phyloP scores from a whole-genome alignment of 139 green algal genomes.

The Monoraphidium neglectum region DNA sequence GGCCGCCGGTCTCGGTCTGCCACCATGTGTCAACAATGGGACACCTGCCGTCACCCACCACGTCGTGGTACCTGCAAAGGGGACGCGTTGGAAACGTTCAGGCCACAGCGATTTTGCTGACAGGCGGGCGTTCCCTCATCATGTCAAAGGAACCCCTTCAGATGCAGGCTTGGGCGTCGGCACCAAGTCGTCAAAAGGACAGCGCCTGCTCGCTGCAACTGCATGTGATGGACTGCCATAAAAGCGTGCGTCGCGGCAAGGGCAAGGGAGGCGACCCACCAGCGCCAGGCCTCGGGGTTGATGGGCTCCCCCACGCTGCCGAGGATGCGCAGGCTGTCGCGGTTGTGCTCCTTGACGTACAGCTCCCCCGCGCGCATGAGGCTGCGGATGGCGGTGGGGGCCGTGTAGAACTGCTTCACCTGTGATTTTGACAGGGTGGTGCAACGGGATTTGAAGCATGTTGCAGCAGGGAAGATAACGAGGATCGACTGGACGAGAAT shows the following conservation, averaged over 20 bases:
- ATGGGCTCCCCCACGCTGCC: constrained; percentile 97
- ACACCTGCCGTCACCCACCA: constrained; percentile 64
- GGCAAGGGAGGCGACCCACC: too few species aligned
- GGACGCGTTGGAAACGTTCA: not conserved
- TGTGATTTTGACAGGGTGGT: constrained; percentile 7
- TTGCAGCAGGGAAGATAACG: too few species aligned
- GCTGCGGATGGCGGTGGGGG: constrained; percentile 88
- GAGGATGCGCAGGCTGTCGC: constrained; percentile 76
- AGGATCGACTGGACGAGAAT: too few species aligned
- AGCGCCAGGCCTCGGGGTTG: constrained; percentile 93
- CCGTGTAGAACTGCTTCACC: constrained; percentile 93
- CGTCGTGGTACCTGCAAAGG: not conserved
- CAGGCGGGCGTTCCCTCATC: too few species aligned
- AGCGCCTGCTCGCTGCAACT: too few species aligned
- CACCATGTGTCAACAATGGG: constrained; percentile 97
- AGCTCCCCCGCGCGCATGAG: constrained; percentile 88
- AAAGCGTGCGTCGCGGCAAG: too few species aligned
- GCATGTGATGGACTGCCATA: too few species aligned
- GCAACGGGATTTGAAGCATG: too few species aligned
- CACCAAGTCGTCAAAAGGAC: not conserved
- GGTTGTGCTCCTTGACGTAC: constrained; percentile 45
- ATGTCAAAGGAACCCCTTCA: too few species aligned
- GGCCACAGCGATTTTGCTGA: too few species aligned
- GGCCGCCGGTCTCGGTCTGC: constrained; percentile 93
- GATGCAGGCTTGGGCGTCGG: not conserved